These are phyloP conservation scores for Zelonia costaricensis DNA, from an alignment of 208 protist species.

Conservation along the genomic window DNA sequence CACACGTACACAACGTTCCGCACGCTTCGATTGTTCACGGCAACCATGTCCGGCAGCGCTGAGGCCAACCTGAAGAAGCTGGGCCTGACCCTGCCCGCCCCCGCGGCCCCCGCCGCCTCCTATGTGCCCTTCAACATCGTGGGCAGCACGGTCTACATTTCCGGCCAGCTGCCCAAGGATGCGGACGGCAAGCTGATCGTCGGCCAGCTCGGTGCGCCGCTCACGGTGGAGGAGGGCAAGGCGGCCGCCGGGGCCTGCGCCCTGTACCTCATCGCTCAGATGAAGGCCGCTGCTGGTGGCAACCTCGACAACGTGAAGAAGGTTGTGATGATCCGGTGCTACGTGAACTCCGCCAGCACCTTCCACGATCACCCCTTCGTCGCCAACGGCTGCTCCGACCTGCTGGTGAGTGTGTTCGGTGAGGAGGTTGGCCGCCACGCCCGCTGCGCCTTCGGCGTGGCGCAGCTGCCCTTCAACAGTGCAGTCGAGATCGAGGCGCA, in stretches of 20 bases:
- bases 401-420: slow-evolving; percentile 72
- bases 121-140: slow-evolving; percentile 65
- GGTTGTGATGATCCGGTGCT: slow-evolving; percentile 78
- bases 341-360: slow-evolving; percentile 60
- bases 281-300: slow-evolving; percentile 59
- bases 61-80: slow-evolving; percentile 59
- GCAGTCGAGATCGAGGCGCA: slow-evolving; percentile 73
- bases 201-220: slow-evolving; percentile 53
- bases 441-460: slow-evolving; percentile 70
- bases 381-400: slow-evolving; percentile 79
- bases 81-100: slow-evolving; percentile 56
- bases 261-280: slow-evolving; percentile 52
- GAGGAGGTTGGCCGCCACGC: slow-evolving; percentile 69
- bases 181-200: slow-evolving; percentile 37
- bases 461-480: slow-evolving; percentile 66
- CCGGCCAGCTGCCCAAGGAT: slow-evolving; percentile 78
- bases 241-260: slow-evolving; percentile 49
- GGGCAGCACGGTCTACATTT: slow-evolving; percentile 53
- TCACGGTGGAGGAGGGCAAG: slow-evolving; percentile 64
- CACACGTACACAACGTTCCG: too few relatives aligned
- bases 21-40: slow-evolving; percentile 1
- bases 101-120: slow-evolving; percentile 63
- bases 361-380: slow-evolving; percentile 71
- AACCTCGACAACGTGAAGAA: slow-evolving; percentile 68
- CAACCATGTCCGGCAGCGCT: slow-evolving; percentile 32